phyloP scores from a whole-genome alignment of 83 land plant genomes.

The Diphasiastrum complanatum region DNA sequence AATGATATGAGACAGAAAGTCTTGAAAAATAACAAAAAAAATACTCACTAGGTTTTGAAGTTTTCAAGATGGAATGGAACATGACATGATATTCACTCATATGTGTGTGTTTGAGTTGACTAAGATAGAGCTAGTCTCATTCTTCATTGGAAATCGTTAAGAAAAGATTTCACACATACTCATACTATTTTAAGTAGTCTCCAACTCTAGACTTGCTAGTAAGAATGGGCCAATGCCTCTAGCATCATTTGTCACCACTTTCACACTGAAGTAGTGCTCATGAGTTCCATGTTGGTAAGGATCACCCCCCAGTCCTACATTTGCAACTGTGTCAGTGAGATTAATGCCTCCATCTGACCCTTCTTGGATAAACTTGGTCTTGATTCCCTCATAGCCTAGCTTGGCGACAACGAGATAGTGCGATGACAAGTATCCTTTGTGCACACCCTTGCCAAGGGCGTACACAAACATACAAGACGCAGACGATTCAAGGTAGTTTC shows the following conservation, averaged over 20 bases:
- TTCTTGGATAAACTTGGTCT: conserved; percentile 11
- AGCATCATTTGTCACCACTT: conserved; percentile 28
- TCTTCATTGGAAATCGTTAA: no score
- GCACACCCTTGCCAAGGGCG: conserved; percentile 14
- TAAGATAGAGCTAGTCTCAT: no score
- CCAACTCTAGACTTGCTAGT: conserved; percentile 23
- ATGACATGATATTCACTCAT: no score
- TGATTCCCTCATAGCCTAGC: conserved; percentile 13
- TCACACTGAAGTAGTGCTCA: conserved; percentile 24
- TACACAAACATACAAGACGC: conserved; percentile 33
- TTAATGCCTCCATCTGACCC: conserved; percentile 15
- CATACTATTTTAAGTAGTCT: no score
- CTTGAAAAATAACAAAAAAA: no score
- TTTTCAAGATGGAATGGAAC: no score
- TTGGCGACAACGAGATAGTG: not conserved
- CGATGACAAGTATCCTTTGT: conserved; percentile 12
- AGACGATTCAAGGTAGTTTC: conserved; percentile 32
- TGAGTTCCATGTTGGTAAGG: conserved; percentile 27
- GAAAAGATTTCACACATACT: no score
- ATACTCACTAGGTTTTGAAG: no score
- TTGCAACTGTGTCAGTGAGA: conserved; percentile 13
- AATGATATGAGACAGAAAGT: no score
- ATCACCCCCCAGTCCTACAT: conserved; percentile 25
- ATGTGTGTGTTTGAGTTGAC: no score
- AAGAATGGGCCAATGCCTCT: conserved; percentile 33